phyloP scores from a whole-genome alignment of 371 early-diverging fungal species.

The Fennellomyces sp. region DNA sequence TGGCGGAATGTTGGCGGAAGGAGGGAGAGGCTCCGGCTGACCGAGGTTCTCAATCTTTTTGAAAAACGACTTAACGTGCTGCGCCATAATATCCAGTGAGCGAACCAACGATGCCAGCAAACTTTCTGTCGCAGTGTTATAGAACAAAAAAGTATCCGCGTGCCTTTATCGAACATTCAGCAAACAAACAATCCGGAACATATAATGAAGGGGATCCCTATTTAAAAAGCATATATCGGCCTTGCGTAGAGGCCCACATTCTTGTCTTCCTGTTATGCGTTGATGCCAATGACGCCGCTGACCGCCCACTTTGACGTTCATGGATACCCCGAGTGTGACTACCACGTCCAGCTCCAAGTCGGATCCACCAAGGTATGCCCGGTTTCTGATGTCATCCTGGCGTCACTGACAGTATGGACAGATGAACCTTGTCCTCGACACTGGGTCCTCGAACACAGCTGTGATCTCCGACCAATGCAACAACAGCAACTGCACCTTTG shows the following conservation, averaged over 20 bases:
- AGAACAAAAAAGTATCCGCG: conserved; percentile 7
- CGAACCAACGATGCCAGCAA: neutral
- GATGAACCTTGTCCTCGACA: conserved; percentile 19
- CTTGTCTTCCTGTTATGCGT: neutral
- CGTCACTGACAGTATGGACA: too few relatives aligned
- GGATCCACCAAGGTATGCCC: conserved; percentile 3
- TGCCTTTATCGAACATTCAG: neutral
- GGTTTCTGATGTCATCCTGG: neutral
- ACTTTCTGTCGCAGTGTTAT: neutral
- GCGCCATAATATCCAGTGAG: conserved; percentile 1
- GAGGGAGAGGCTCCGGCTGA: conserved; percentile 2
- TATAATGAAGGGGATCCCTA: neutral
- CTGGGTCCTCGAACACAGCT: conserved; percentile 22
- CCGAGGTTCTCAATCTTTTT: conserved; percentile 15
- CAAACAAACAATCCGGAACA: conserved; percentile 9
- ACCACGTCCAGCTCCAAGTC: conserved; percentile 13
- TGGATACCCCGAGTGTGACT: conserved; percentile 16
- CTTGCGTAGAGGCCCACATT: too few relatives aligned
- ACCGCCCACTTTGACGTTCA: conserved; percentile 21
- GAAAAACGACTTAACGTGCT: conserved; percentile 11
- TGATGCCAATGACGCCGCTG: neutral
- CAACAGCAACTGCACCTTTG: conserved; percentile 5
- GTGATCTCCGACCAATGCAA: conserved; percentile 18
- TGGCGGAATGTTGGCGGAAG: conserved; percentile 13
- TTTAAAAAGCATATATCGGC: conserved; percentile 5